phyloP scores from a whole-genome alignment of 2,329 filamentous ascomycete genomes.

The Nigrospora sphaerica region DNA sequence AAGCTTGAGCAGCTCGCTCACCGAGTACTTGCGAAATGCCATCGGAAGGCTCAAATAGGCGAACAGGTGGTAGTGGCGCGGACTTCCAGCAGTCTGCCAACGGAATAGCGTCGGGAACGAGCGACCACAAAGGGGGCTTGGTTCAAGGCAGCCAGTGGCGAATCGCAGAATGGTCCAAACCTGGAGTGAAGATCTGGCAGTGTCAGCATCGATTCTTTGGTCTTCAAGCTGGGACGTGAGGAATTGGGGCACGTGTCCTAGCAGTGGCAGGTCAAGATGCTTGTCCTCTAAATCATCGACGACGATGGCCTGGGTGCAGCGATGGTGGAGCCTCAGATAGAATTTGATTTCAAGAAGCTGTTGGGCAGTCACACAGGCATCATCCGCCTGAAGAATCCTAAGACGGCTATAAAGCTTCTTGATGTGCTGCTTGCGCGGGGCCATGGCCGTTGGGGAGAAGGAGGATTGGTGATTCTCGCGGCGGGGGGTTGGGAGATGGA shows the following conservation, averaged over 20 bases:
- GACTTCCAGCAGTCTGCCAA: constrained; percentile 25
- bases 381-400: constrained; percentile 13
- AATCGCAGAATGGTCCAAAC: constrained; percentile 24
- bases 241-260: constrained; percentile 23
- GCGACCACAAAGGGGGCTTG: constrained; percentile 6
- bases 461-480: constrained; percentile 1
- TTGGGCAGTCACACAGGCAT: constrained; percentile 13
- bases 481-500: not conserved
- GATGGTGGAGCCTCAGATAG: constrained; percentile 10
- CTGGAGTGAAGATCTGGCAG: constrained; percentile 17
- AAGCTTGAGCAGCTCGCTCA: constrained; percentile 37
- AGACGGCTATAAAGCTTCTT: constrained; percentile 12
- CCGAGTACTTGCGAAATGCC: constrained; percentile 34
- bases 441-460: constrained; percentile 2
- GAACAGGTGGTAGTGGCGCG: constrained; percentile 32
- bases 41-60: constrained; percentile 31
- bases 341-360: constrained; percentile 17
- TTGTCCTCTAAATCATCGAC: not conserved
- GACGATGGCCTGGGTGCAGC: constrained; percentile 7
- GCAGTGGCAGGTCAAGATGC: not conserved
- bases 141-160: constrained; percentile 7
- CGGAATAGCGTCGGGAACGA: constrained; percentile 30
- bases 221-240: constrained; percentile 32
- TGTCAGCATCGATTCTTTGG: constrained; percentile 26
- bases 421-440: constrained; percentile 5